These are phyloP conservation scores for Hapsidospora chrysogenum DNA, from an alignment of 495 filamentous ascomycete genomes.

Conservation along the genomic window DNA sequence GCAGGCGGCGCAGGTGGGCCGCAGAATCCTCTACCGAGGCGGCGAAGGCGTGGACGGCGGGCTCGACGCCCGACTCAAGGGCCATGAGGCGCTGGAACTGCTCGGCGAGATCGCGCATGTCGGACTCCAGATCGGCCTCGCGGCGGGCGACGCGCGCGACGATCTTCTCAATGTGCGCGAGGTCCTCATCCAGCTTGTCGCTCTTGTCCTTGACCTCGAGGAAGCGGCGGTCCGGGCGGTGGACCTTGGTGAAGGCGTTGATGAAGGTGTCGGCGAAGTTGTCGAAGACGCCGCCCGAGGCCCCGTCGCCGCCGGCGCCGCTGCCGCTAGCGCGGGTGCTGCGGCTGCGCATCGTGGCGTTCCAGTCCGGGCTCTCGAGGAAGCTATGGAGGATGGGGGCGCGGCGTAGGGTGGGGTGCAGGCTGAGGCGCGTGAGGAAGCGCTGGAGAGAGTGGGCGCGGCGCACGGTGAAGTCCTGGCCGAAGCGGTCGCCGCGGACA, in stretches of 20 bases:
- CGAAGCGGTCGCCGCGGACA: constrained; percentile 89
- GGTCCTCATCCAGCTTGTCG: constrained; percentile 88
- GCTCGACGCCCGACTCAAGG: constrained; percentile 78
- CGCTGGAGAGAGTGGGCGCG: constrained; percentile 82
- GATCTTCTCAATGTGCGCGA: constrained; percentile 84
- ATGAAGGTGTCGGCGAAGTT: constrained; percentile 91
- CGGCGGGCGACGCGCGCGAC: constrained; percentile 76
- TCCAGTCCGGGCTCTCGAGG: constrained; percentile 88
- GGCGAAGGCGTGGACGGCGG: constrained; percentile 66
- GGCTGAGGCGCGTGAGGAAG: constrained; percentile 70
- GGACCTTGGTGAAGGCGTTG: constrained; percentile 90
- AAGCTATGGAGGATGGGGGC: constrained; percentile 68
- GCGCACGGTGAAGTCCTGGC: constrained; percentile 79
- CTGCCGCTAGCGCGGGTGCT: constrained; percentile 44
- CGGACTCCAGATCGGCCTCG: constrained; percentile 74
- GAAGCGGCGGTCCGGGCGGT: constrained; percentile 89
- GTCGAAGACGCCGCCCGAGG: constrained; percentile 60
- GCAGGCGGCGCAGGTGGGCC: constrained; percentile 53
- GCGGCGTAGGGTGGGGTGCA: constrained; percentile 83
- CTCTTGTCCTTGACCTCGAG: constrained; percentile 86
- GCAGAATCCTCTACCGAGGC: constrained; percentile 71
- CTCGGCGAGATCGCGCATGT: constrained; percentile 75
- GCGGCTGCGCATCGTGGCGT: constrained; percentile 75
- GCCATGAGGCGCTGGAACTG: constrained; percentile 86
- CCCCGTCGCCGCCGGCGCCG: constrained; percentile 17